A percentile compares a stretch with the other conserved stretches of the same genome.
These are phyloP conservation scores for Neofusicoccum ribis DNA, from an alignment of 2,329 filamentous ascomycete genomes.

Conservation along the genomic window DNA sequence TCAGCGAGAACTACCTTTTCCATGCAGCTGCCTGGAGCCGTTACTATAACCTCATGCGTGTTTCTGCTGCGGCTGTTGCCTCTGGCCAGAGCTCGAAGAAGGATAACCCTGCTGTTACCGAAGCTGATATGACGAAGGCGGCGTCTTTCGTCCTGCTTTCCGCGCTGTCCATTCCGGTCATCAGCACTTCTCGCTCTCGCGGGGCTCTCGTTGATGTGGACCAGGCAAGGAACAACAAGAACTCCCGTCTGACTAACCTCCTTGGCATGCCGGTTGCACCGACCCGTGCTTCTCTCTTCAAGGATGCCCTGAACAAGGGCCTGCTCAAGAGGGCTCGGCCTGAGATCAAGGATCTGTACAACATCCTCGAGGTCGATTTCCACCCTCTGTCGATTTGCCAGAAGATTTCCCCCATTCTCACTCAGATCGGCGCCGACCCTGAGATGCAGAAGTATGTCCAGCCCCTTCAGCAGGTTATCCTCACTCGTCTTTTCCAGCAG, in stretches of 20 bases:
- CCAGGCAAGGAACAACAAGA: constrained; percentile 98
- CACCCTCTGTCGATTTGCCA: constrained; percentile 98
- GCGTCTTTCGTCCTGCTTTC: constrained; percentile 95
- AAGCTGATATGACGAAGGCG: constrained; percentile 88
- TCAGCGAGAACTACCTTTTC: constrained; percentile 99
- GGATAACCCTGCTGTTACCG: constrained; percentile 86
- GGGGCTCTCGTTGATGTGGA: constrained; percentile 96
- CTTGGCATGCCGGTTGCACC: constrained; percentile 90
- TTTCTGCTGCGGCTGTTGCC: constrained; percentile 80
- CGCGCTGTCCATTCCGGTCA: constrained; percentile 96
- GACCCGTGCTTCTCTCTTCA: constrained; percentile 87
- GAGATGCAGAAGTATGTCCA: constrained; percentile 98
- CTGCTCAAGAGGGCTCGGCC: constrained; percentile 88
- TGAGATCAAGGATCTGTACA: constrained; percentile 96
- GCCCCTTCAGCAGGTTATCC: constrained; percentile 95
- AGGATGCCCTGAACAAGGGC: constrained; percentile 92
- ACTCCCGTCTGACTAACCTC: constrained; percentile 92
- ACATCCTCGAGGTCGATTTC: constrained; percentile 98
- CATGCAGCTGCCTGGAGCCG: constrained; percentile 96
- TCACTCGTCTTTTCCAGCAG: constrained; percentile 98
- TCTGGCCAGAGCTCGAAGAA: constrained; percentile 87
- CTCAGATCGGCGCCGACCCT: constrained; percentile 86
- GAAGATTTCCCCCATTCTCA: constrained; percentile 95
- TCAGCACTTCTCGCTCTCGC: constrained; percentile 94
- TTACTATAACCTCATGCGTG: constrained; percentile 94